phyloP scores from a whole-genome alignment of 2,329 filamentous ascomycete genomes.

The Penicillium palitans region DNA sequence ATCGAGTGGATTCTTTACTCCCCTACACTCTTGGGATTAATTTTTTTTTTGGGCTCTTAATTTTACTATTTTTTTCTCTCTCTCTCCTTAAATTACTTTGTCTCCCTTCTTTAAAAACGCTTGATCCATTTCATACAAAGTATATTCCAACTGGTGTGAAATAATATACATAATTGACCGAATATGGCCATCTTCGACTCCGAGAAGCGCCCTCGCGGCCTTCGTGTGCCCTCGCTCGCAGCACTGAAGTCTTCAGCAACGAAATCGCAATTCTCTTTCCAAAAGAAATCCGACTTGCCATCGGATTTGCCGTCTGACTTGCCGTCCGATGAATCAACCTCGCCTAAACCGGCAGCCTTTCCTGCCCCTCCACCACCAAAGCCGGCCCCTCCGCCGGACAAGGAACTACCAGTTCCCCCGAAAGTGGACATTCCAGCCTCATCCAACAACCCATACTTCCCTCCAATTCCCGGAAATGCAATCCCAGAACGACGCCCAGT shows the following conservation, averaged over 20 bases:
- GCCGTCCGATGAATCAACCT: slow-evolving; percentile 13
- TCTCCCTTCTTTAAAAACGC: not conserved
- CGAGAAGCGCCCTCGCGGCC: slow-evolving; percentile 36
- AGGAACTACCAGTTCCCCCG: slow-evolving; percentile 15
- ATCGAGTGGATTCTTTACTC: too few relatives aligned
- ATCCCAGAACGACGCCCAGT: slow-evolving; percentile 5
- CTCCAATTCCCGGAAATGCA: not conserved
- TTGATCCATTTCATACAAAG: too few relatives aligned
- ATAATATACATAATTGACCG: not conserved
- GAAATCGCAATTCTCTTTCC: slow-evolving; percentile 29
- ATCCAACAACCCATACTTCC: slow-evolving; percentile 13
- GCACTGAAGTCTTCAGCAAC: slow-evolving; percentile 29
- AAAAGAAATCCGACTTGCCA: slow-evolving; percentile 18
- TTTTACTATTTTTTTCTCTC: not conserved
- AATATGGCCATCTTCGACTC: slow-evolving; percentile 37
- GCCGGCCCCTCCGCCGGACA: slow-evolving; percentile 28
- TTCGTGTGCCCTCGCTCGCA: slow-evolving; percentile 37
- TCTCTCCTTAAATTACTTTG: not conserved
- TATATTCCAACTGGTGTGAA: not conserved
- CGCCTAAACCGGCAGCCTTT: slow-evolving; percentile 6
- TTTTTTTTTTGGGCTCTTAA: not conserved
- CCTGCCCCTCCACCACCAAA: slow-evolving; percentile 26
- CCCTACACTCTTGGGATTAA: too few relatives aligned
- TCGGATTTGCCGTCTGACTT: slow-evolving; percentile 19
- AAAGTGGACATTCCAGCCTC: not conserved